Conservation (phyloP, 2,329 filamentous ascomycete species). For the Verticillium albo-atrum region DNA sequence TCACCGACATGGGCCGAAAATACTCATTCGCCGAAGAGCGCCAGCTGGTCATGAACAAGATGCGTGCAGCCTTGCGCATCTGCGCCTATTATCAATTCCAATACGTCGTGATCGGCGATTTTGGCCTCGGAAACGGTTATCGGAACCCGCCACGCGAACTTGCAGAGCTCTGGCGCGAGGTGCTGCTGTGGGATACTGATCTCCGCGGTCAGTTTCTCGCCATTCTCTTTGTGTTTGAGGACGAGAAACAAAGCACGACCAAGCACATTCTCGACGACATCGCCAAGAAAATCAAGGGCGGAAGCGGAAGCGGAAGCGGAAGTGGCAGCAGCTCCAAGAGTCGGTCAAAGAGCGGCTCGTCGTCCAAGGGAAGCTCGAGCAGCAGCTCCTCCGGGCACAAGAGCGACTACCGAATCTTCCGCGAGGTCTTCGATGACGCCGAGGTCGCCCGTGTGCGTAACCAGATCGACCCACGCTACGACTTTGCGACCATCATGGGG, state of each 20-base stretch:
- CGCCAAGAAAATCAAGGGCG: conserved; percentile 39
- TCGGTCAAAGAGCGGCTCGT: conserved; percentile 26
- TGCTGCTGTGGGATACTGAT: conserved; percentile 58
- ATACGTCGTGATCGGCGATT: conserved; percentile 58
- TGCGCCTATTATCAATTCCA: conserved; percentile 57
- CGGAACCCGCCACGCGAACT: conserved; percentile 62
- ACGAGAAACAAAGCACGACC: conserved; percentile 48
- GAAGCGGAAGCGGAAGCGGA: too few relatives aligned
- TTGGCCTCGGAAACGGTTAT: conserved; percentile 59
- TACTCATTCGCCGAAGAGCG: conserved; percentile 71
- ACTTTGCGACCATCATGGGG: conserved; percentile 17
- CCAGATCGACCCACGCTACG: conserved; percentile 50
- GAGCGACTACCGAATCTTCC: conserved; percentile 50
- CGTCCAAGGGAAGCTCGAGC: conserved; percentile 17
- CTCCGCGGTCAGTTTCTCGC: conserved; percentile 57
- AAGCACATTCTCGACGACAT: conserved; percentile 51
- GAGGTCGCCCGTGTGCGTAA: conserved; percentile 47
- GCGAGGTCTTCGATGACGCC: conserved; percentile 42
- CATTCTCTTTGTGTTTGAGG: conserved; percentile 62
- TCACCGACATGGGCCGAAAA: conserved; percentile 60
- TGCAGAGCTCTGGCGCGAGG: conserved; percentile 61
- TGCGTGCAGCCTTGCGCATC: conserved; percentile 66
- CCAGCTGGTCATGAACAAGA: conserved; percentile 68
- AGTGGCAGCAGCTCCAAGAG: conserved; percentile 22
- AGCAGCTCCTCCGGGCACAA: conserved; percentile 16